Base-by-base conservation (phyloP, 2,329 filamentous ascomycete species). In the Sporothrix mexicana region DNA sequence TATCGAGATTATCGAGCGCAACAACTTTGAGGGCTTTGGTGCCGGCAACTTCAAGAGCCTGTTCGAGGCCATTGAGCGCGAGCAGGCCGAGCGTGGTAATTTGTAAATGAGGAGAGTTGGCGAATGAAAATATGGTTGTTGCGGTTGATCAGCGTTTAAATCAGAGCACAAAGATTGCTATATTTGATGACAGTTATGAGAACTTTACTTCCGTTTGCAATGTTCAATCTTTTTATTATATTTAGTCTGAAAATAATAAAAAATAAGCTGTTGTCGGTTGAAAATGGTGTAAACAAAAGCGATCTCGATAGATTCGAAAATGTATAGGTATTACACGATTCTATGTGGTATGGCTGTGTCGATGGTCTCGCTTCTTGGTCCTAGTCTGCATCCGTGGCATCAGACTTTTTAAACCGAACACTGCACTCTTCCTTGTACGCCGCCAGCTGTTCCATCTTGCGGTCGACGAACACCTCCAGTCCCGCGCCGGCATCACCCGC, bases 1-100 rank as follows among this genome's bases (percentile, higher is more conserved):
- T 80, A 90, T 98, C 75, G 95, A 98, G 87, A 97, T 98, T 78
- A 98, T 98, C 78, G 94, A 98, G 85, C 86, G 95, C 73, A 91
- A 97, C 78, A 91, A 94, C 76, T 98, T 98, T 81, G 91, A 92
- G 45, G 95, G 95, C 0, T 98, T 98, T 77, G 95, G 95, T 3
- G 95, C 95, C 0, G 95, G 95, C 0, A 98, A 98, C 82, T 98
- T 98, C 85, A 97, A 94, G 88, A 94, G 92, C 74, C 79, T 98
- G 77, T 98, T 98, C 78, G 95, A 98, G 85, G 95, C 95, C 2
- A 97, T 98, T 80, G 95, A 98, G 87, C 86, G 95, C 69, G 95
- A 98, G 82, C 95, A 98, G 85, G 94, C 90, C 62, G 86, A 92
- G 81, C 86, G 95, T 72, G 95, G 95, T 1, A 98, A 97, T 80